A percentile compares a stretch with the other conserved stretches of the same genome.
Evolutionary conservation across 1,284 basidiomycete genomes (phyloP).

Genomic region (Puccinia novopanici): DNA sequence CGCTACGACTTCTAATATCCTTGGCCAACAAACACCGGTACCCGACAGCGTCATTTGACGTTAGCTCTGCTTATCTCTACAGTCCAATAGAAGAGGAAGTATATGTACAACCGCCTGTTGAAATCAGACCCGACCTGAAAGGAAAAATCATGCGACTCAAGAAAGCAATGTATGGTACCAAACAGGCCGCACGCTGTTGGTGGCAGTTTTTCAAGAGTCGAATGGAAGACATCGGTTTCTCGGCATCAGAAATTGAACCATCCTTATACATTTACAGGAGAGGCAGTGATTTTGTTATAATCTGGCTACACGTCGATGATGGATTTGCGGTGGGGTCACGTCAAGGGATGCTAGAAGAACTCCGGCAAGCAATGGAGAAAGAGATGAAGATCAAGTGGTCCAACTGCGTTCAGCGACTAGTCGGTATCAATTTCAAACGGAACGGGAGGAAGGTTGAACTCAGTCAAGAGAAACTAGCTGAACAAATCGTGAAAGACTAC

Average conservation of each 20-base stretch:
- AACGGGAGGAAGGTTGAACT: neutral
- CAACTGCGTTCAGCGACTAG: neutral
- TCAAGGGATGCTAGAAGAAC: neutral
- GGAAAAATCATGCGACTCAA: no score
- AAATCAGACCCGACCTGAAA: no score
- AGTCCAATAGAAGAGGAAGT: constrained; percentile 28
- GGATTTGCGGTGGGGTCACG: neutral
- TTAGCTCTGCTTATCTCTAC: constrained; percentile 6
- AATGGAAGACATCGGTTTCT: no score
- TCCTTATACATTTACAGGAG: constrained; percentile 8
- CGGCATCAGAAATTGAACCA: neutral
- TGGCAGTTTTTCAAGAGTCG: constrained; percentile 26
- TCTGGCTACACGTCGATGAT: no score
- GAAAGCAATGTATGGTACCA: constrained; percentile 33
- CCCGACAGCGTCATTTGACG: constrained; percentile 7
- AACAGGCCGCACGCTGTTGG: constrained; percentile 42
- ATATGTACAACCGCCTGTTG: no score
- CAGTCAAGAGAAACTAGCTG: neutral
- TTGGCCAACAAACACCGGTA: neutral
- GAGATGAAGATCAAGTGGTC: constrained; percentile 14
- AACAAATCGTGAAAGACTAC: neutral
- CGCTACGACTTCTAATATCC: no score
- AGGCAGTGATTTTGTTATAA: neutral
- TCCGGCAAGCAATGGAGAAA: neutral
- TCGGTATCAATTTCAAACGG: neutral